Percentiles rank a stretch among this genome's conserved stretches.
These are phyloP conservation scores for Jimgerdemannia flammicorona DNA, from an alignment of 192 early-diverging fungal species.

Conservation along the genomic window DNA sequence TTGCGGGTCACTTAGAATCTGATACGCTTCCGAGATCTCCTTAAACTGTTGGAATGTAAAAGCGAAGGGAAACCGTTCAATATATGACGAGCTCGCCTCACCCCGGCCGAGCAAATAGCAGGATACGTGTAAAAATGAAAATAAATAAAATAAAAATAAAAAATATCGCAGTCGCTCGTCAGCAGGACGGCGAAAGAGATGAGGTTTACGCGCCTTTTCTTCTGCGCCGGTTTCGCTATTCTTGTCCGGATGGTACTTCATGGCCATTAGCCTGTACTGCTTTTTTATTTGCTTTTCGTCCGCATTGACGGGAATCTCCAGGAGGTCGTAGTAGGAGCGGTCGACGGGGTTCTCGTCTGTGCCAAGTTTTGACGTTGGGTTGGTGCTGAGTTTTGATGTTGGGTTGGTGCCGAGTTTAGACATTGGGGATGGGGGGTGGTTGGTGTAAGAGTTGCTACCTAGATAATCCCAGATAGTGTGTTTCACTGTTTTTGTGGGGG, in stretches of 20 bases:
- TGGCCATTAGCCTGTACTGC: conserved; percentile 23
- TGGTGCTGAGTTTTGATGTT: conserved; percentile 20
- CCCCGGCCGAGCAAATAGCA: too few species aligned
- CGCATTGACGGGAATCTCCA: conserved; percentile 18
- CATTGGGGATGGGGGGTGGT: too few species aligned
- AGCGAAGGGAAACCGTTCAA: not conserved
- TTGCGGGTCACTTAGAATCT: conserved; percentile 82
- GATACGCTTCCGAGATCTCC: conserved; percentile 84
- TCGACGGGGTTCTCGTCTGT: conserved; percentile 36
- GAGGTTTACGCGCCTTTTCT: conserved; percentile 45
- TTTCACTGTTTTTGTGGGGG: too few species aligned
- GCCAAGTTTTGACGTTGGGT: conserved; percentile 22
- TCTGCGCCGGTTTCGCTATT: conserved; percentile 64
- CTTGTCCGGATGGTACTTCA: conserved; percentile 36
- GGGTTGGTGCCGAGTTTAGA: too few species aligned
- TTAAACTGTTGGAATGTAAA: conserved; percentile 54
- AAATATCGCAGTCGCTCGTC: too few species aligned
- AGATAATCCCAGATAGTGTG: too few species aligned
- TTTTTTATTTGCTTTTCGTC: conserved; percentile 31
- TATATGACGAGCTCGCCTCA: not conserved
- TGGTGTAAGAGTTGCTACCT: too few species aligned
- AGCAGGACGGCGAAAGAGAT: too few species aligned
- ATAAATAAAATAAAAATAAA: not conserved
- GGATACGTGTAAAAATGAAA: too few species aligned
- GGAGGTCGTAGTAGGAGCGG: conserved; percentile 27